Base-by-base conservation (phyloP, 2,329 filamentous ascomycete genomes). In the Fusarium mexicanum region DNA sequence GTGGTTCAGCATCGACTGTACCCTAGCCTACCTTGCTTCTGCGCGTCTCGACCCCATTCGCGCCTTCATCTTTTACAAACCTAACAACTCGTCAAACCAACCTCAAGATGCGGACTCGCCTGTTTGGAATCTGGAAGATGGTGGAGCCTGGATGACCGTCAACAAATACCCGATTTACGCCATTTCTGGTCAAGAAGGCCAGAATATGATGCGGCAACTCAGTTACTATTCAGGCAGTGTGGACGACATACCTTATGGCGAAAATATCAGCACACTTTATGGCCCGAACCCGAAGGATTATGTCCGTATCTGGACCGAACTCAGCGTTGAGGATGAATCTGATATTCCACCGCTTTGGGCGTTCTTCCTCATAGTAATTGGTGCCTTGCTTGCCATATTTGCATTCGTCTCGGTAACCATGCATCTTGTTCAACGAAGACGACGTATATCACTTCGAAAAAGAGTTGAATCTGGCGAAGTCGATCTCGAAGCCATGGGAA, bases 111-210 rank as follows among this genome's bases (percentile, higher is more conserved):
- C 88, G 17, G 89, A 89, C 64, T 91, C 93, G 47, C 79, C 86
- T 2, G 84, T 86, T 5, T 98, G 96, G 96, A 85, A 89, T 68
- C 85, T 97, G 24, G 85, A 90, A 22, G 93, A 94, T 79, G 87
- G 87, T 20, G 90, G 88, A 18, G 84, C 84, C n/a, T 98, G 95
- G 95, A 92, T 91, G 80, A 82, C 84, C 4, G 83, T 86, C n/a
- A 92, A 92, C 77, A 86, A 88, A 35, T 98, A 91, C 77, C 95
- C 96, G 1, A 90, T 98, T 18, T 98, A 96, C 82, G 95, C 94
- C 46, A 85, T 98, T 22, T 89, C 94, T 0, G 91, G 93, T 12
- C 82, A 85, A 16, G 87, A 90, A 26, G 96, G 95, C 29, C 81
- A 84, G 18, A 85, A 87, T 40, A 87, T 98, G 82, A 92, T 98